Evolutionary conservation across 306 rosid genomes (phyloP).

Genomic region (Cucumis sativus): Cucumber_9930_V3 NC_026659.2:31645001-31645500

Average conservation of each 20-base stretch:
- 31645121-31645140: constrained; percentile 14
- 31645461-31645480: constrained; percentile 7
- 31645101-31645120: constrained; percentile 5
- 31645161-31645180: not conserved
- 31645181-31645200: not conserved
- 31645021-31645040: too few species aligned
- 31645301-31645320: not conserved
- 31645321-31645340: constrained; percentile 1
- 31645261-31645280: not conserved
- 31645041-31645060: not conserved
- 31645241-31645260: not conserved
- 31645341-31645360: constrained; percentile 25
- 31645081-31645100: not conserved
- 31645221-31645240: not conserved
- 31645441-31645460: constrained; percentile 5
- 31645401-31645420: constrained; percentile 24
- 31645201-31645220: constrained; percentile 1
- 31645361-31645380: constrained; percentile 29
- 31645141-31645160: not conserved
- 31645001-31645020: too few species aligned
- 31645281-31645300: not conserved
- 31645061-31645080: not conserved
- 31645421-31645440: constrained; percentile 17
- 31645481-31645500: not conserved
- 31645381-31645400: constrained; percentile 16